Evolutionary conservation across 192 early-diverging fungal species (phyloP).

Genomic region (Rhizophagus prolifer): DNA sequence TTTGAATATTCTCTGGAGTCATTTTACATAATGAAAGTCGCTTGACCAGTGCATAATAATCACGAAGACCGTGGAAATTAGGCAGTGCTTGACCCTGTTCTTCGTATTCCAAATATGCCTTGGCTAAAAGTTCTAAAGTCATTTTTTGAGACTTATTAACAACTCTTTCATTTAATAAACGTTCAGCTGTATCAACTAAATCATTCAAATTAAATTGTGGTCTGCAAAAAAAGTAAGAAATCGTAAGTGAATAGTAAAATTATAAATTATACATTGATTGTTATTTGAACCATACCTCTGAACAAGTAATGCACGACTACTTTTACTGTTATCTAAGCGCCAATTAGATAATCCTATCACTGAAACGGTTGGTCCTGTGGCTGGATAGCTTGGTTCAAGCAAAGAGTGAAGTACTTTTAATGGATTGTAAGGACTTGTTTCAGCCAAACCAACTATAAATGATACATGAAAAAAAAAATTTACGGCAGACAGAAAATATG

Average conservation of each 20-base stretch:
- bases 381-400: too few relatives aligned
- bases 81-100: neutral
- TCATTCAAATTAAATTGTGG: neutral
- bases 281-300: too few relatives aligned
- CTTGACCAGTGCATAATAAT: neutral
- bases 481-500: too few relatives aligned
- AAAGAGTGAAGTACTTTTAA: neutral
- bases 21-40: neutral
- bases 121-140: neutral
- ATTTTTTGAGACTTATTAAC: neutral
- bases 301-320: too few relatives aligned
- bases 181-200: conserved; percentile 11
- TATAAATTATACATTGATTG: too few relatives aligned
- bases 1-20: neutral
- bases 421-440: conserved; percentile 17
- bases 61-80: conserved; percentile 29
- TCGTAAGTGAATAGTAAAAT: too few relatives aligned
- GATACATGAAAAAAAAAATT: neutral
- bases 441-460: conserved; percentile 27
- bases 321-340: too few relatives aligned
- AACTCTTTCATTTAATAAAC: too few relatives aligned
- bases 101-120: neutral
- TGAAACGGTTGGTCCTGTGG: too few relatives aligned
- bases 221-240: neutral
- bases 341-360: too few relatives aligned